phyloP scores from a whole-genome alignment of 1,284 basidiomycete species.

The Sanghuangporus sanghuang region DNA sequence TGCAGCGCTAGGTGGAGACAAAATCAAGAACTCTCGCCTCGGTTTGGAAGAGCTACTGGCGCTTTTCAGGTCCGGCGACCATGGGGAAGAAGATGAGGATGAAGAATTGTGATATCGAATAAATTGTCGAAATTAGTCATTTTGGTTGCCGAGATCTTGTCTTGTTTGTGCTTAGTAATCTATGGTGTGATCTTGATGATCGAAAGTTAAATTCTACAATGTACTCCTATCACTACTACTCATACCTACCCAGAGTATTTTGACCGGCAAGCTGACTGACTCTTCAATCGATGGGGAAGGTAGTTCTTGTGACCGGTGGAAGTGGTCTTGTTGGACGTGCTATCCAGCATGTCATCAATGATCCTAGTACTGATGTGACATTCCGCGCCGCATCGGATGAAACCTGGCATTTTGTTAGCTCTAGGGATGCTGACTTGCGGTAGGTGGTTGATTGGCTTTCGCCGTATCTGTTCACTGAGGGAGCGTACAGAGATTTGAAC shows the following conservation, averaged over 20 bases:
- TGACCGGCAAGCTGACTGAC: neutral
- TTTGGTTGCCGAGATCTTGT: neutral
- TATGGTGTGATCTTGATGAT: neutral
- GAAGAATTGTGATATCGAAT: neutral
- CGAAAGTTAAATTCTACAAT: neutral
- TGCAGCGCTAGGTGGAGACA: conserved; percentile 86
- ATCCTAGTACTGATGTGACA: conserved; percentile 47
- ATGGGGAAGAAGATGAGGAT: conserved; percentile 45
- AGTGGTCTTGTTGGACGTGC: conserved; percentile 83
- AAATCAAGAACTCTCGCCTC: conserved; percentile 81
- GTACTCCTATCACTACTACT: neutral
- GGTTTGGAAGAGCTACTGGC: conserved; percentile 80
- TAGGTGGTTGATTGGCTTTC: conserved; percentile 24
- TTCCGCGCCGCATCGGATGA: conserved; percentile 69
- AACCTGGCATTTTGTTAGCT: conserved; percentile 79
- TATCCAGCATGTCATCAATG: conserved; percentile 74
- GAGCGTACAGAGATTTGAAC: conserved; percentile 1
- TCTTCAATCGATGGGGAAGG: conserved; percentile 22
- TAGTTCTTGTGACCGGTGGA: conserved; percentile 80
- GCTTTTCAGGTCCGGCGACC: conserved; percentile 58
- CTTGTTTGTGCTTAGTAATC: neutral
- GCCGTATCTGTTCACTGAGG: neutral
- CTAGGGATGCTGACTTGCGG: conserved; percentile 76
- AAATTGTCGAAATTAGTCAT: neutral
- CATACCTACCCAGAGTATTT: neutral